Percentiles rank a stretch among this genome's conserved stretches.
phyloP scores from a whole-genome alignment of 1,284 basidiomycete genomes.

The Malassezia slooffiae region DNA sequence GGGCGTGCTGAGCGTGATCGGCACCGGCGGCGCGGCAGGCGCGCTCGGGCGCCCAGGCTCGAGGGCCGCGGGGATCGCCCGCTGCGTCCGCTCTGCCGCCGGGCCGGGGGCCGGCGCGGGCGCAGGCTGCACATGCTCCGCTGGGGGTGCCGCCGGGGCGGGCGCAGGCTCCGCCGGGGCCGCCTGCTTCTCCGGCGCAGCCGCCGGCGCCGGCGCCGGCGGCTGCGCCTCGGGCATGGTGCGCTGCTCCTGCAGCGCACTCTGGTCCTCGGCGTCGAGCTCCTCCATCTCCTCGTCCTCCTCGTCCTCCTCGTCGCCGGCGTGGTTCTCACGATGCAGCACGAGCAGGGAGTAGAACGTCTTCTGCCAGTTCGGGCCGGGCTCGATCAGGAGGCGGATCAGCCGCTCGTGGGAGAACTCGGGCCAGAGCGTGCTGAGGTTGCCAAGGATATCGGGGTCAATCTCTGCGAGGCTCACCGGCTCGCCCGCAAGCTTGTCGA shows the following conservation, averaged over 20 bases:
- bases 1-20: too few relatives aligned
- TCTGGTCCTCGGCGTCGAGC: constrained; percentile 14
- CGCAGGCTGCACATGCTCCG: too few relatives aligned
- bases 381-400: constrained; percentile 23
- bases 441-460: constrained; percentile 79
- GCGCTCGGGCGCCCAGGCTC: too few relatives aligned
- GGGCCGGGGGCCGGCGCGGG: too few relatives aligned
- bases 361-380: constrained; percentile 42
- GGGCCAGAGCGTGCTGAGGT: constrained; percentile 78
- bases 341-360: constrained; percentile 44
- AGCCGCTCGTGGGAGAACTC: constrained; percentile 33
- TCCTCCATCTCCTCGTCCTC: constrained; percentile 21
- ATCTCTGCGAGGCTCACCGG: constrained; percentile 50
- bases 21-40: too few relatives aligned
- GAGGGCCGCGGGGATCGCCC: too few relatives aligned
- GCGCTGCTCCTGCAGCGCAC: constrained; percentile 18
- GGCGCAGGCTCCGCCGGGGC: not conserved
- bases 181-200: not conserved
- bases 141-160: not conserved
- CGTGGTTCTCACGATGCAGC: constrained; percentile 40
- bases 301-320: constrained; percentile 40
- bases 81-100: too few relatives aligned
- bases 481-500: constrained; percentile 47
- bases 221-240: constrained; percentile 1
- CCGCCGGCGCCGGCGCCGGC: not conserved